Conservation (phyloP, 768 basidiomycete genomes). For the Tricholoma terreum region DNA sequence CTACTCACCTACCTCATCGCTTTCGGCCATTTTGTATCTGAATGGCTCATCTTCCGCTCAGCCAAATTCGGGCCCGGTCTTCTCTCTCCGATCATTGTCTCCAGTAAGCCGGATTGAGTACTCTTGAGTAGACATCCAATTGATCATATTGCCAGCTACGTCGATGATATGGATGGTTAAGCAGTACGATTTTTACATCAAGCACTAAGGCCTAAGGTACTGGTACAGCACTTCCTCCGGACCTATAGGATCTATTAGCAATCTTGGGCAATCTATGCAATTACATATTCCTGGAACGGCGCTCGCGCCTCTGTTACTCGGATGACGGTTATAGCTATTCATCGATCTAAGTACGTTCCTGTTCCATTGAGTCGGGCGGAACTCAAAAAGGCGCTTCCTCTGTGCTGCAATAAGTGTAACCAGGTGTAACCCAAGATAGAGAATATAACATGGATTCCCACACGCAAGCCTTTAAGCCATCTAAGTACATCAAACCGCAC, state of each 20-base stretch:
- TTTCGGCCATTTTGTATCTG: slow-evolving; percentile 84
- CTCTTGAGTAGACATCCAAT: neutral
- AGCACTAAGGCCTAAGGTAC: no score
- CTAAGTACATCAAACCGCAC: no score
- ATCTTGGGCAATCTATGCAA: neutral
- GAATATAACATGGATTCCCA: neutral
- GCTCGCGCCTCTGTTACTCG: neutral
- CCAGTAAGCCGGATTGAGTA: slow-evolving; percentile 54
- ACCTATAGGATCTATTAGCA: neutral
- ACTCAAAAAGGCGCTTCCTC: neutral
- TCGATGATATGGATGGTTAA: slow-evolving; percentile 84
- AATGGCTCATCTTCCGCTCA: slow-evolving; percentile 79
- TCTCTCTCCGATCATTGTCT: slow-evolving; percentile 77
- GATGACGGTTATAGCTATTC: neutral
- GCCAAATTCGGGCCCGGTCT: slow-evolving; percentile 58
- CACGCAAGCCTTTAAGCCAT: no score
- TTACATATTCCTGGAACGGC: neutral
- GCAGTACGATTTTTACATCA: slow-evolving; percentile 80
- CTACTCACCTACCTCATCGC: slow-evolving; percentile 88
- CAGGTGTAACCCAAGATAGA: neutral
- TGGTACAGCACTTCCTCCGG: neutral
- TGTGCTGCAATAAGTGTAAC: neutral
- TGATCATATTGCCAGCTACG: slow-evolving; percentile 40
- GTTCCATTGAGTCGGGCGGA: neutral
- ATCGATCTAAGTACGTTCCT: neutral